Base-by-base conservation (phyloP, 306 rosid genomes). In the Glycine tomentella region DNA sequence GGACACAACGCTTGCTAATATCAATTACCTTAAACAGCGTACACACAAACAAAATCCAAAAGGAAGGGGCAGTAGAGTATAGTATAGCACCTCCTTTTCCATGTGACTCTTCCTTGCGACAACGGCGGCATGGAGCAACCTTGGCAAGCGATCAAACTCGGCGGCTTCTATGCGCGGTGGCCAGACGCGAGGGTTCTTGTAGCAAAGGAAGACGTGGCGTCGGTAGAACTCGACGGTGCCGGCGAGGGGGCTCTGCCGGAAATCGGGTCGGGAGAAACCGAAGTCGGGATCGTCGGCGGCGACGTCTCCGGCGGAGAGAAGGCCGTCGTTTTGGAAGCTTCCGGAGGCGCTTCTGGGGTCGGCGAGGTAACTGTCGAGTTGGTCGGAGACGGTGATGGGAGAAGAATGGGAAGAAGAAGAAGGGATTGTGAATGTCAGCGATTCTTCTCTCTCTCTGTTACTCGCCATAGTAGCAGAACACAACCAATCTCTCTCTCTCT, bases 161-260 rank as follows among this genome's bases (percentile, higher is more conserved):
- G 98, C 97, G 48, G 97, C 97, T 83, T 92, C 98, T 77, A 95
- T 93, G 66, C 97, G 87, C 0, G 97, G 90, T 5, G 97, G 98
- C 98, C 98, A 95, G 57, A 90, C 84, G 76, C 86, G 74, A 0
- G 98, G 98, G 50, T 88, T 92, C 90, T 95, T 95, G 62, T 95
- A 95, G 70, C 98, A 95, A 57, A 95, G 85, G 63, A 95, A 91
- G 48, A 95, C 93, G 38, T 95, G 98, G 16, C 98, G 88, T 34
- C 88, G 79, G 49, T 91, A 92, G 77, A 82, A 81, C 70, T 95
- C 95, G 3, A 95, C 98, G n/a, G 97, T 88, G 51, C 97, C 97
- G 9, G 57, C 85, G 48, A 95, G 98, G 0, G 64, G 90, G 78
- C 67, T 85, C 73, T 86, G 90, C 55, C 94, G 78, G 49, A 92